Conservation (phyloP, 140 eudicot genomes). For the Bidens hawaiensis region DNA sequence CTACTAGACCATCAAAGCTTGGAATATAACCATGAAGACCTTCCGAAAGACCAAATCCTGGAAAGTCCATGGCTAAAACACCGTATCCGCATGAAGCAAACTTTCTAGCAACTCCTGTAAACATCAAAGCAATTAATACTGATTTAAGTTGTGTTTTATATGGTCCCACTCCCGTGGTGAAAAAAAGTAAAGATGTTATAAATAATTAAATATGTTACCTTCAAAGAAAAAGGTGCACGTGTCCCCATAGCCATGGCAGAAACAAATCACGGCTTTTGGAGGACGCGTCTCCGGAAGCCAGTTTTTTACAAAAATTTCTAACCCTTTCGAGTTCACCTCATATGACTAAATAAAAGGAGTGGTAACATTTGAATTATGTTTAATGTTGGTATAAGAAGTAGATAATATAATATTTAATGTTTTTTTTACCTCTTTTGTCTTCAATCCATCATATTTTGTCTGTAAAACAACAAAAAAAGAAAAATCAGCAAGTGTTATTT, state of each 20-base stretch:
- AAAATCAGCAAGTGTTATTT: slow-evolving; percentile 9
- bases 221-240: slow-evolving; percentile 82
- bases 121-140: too few relatives aligned
- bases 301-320: slow-evolving; percentile 73
- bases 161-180: too few relatives aligned
- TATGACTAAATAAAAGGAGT: slow-evolving; percentile 53
- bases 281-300: slow-evolving; percentile 75
- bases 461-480: slow-evolving; percentile 32
- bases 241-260: slow-evolving; percentile 95
- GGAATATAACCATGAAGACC: slow-evolving; percentile 88
- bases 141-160: too few relatives aligned
- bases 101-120: slow-evolving; percentile 80
- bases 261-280: slow-evolving; percentile 77
- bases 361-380: slow-evolving; percentile 11
- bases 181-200: too few relatives aligned
- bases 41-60: slow-evolving; percentile 93
- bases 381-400: background rate
- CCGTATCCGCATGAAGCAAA: slow-evolving; percentile 75
- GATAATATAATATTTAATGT: background rate
- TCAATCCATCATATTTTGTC: slow-evolving; percentile 62
- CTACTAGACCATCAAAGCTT: slow-evolving; percentile 64
- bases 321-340: slow-evolving; percentile 80
- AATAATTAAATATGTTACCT: slow-evolving; percentile 65
- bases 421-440: slow-evolving; percentile 77
- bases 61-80: slow-evolving; percentile 79